phyloP scores from a whole-genome alignment of 139 green algal genomes.

The Ettlia oleoabundans region DNA sequence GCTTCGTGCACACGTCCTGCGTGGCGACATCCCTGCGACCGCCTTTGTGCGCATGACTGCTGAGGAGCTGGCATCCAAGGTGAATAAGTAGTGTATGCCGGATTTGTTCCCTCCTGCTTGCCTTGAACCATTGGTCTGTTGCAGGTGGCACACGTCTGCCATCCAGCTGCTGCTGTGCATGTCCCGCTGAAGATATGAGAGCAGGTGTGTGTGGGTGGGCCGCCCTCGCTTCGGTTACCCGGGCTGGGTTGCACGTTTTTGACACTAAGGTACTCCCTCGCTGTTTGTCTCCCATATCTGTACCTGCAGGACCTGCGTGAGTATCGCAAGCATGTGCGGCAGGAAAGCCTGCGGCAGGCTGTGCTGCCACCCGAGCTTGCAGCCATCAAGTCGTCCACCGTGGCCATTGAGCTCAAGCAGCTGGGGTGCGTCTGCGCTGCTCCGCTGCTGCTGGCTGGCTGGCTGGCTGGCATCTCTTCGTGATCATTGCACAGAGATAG shows the following conservation, averaged over 20 bases:
- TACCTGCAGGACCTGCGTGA: conserved; percentile 7
- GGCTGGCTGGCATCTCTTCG: background rate
- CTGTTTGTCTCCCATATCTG: background rate
- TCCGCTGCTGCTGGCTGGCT: background rate
- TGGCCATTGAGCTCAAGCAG: conserved; percentile 1
- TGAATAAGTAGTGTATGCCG: too few relatives aligned
- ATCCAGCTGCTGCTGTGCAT: too few relatives aligned
- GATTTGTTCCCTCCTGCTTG: background rate
- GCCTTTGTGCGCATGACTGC: conserved; percentile 54
- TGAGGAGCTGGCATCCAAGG: conserved; percentile 64
- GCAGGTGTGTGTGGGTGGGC: background rate
- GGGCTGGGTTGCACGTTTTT: too few relatives aligned
- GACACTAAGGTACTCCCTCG: too few relatives aligned
- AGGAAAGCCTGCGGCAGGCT: conserved; percentile 18
- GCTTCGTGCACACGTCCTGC: conserved; percentile 42
- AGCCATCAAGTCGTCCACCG: background rate
- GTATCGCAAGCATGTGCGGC: background rate
- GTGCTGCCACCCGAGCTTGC: conserved; percentile 21
- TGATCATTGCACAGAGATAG: too few relatives aligned
- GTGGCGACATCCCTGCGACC: conserved; percentile 32
- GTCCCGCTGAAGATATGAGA: too few relatives aligned
- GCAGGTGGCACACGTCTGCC: too few relatives aligned
- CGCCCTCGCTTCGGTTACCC: background rate
- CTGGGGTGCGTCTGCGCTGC: conserved; percentile 17
- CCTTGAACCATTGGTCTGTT: too few relatives aligned